Conservation (phyloP, 176 grass and related monocot species). For the Bromus sterilis region DNA sequence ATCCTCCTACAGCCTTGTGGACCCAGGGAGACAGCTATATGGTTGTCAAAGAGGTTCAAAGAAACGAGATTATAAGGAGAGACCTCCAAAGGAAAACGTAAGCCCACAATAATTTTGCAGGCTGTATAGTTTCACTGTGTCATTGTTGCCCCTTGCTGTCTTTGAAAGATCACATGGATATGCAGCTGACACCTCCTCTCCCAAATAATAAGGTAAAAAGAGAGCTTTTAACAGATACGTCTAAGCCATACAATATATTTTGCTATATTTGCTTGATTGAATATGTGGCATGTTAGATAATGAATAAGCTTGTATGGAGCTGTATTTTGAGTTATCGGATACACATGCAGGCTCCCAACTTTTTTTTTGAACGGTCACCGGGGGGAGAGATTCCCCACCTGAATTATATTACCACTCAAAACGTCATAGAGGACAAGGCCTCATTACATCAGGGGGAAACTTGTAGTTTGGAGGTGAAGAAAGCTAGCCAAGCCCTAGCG, state of each 20-base stretch:
- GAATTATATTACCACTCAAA: too few relatives aligned
- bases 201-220: too few relatives aligned
- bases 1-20: conserved; percentile 74
- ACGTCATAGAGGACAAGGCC: too few relatives aligned
- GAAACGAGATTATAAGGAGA: conserved; percentile 26
- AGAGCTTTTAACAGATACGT: not conserved
- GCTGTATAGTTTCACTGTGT: conserved; percentile 20
- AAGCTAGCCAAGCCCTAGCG: too few relatives aligned
- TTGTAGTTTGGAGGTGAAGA: too few relatives aligned
- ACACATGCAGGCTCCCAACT: not conserved
- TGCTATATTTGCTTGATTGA: too few relatives aligned
- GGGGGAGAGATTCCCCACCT: too few relatives aligned
- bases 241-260: not conserved
- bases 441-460: too few relatives aligned
- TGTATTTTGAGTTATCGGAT: not conserved
- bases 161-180: not conserved
- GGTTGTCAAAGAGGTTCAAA: conserved; percentile 84
- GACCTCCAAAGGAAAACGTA: too few relatives aligned
- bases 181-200: not conserved
- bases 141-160: not conserved
- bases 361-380: too few relatives aligned
- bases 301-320: not conserved
- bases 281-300: too few relatives aligned
- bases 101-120: not conserved
- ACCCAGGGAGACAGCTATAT: conserved; percentile 76